phyloP scores from a whole-genome alignment of 495 filamentous ascomycete genomes.

The Daldinia decipiens region DNA sequence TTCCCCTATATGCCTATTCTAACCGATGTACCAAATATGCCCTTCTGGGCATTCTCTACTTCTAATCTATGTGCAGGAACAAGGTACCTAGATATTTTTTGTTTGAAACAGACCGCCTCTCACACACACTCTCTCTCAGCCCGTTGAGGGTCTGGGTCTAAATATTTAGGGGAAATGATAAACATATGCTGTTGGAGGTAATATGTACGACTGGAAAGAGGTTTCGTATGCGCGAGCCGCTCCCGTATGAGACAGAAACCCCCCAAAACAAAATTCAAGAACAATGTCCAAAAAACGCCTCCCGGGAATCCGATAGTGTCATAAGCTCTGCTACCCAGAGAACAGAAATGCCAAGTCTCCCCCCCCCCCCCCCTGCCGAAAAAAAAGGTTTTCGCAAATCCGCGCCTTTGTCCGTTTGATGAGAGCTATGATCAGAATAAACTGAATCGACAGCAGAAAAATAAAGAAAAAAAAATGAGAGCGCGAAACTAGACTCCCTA shows the following conservation, averaged over 20 bases:
- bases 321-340: conserved; percentile 25
- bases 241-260: conserved; percentile 29
- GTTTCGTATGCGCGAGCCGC: conserved; percentile 22
- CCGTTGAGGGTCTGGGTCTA: conserved; percentile 41
- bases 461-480: conserved; percentile 11
- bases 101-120: conserved; percentile 43
- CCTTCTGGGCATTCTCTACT: conserved; percentile 32
- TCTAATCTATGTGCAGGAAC: conserved; percentile 46
- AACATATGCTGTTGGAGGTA: conserved; percentile 34
- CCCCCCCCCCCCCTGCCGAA: conserved; percentile 14
- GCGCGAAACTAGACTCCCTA: conserved; percentile 28
- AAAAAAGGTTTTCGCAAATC: conserved; percentile 27
- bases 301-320: conserved; percentile 29
- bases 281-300: conserved; percentile 20
- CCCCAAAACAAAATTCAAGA: conserved; percentile 3
- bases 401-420: conserved; percentile 38
- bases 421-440: conserved; percentile 26
- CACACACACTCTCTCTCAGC: conserved; percentile 26
- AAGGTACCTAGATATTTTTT: conserved; percentile 26
- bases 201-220: conserved; percentile 37
- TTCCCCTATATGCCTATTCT: conserved; percentile 37
- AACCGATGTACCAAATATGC: conserved; percentile 38
- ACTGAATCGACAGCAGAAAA: conserved; percentile 8
- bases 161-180: conserved; percentile 4
- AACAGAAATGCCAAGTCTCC: conserved; percentile 19